A percentile compares a stretch with the other conserved stretches of the same genome.
Evolutionary conservation across 2,329 filamentous ascomycete species (phyloP).

Genomic region (Aspergillus sp.): DNA sequence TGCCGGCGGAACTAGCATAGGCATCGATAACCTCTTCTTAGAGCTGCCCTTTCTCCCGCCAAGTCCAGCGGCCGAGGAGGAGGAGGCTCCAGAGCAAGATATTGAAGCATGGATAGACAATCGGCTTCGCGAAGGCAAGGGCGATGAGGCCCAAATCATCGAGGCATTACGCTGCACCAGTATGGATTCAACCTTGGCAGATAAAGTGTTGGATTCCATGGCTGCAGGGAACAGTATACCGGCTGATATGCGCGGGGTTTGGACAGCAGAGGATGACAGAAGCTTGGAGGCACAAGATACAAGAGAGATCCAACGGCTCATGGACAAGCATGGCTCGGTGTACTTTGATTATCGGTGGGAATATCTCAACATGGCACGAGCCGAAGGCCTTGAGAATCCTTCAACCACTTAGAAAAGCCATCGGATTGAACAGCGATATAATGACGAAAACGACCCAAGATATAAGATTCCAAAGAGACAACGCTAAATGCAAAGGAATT

Average conservation of each 20-base stretch:
- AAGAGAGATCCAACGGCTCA: conserved; percentile 33
- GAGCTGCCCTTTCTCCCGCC: conserved; percentile 33
- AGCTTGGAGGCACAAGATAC: conserved; percentile 34
- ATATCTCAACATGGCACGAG: conserved; percentile 33
- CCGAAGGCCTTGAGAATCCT: conserved; percentile 16
- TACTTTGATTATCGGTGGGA: conserved; percentile 36
- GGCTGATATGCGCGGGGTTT: conserved; percentile 43
- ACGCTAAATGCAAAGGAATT: neutral
- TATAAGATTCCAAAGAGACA: neutral
- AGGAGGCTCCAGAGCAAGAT: conserved; percentile 18
- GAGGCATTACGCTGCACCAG: conserved; percentile 40
- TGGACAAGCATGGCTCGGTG: conserved; percentile 47
- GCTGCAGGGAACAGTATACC: conserved; percentile 38
- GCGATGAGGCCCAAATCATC: conserved; percentile 31
- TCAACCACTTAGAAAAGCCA: neutral
- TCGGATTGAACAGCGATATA: conserved; percentile 4
- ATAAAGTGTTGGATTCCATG: conserved; percentile 35
- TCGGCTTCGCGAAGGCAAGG: conserved; percentile 29
- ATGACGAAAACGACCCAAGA: neutral
- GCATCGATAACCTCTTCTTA: conserved; percentile 24
- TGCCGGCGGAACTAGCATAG: conserved; percentile 9
- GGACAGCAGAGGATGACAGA: conserved; percentile 48
- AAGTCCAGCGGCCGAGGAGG: conserved; percentile 22
- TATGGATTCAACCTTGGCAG: conserved; percentile 40
- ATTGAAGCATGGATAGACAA: conserved; percentile 43